Conservation (phyloP, 345 rosid genomes). For the Firmiana major region DNA sequence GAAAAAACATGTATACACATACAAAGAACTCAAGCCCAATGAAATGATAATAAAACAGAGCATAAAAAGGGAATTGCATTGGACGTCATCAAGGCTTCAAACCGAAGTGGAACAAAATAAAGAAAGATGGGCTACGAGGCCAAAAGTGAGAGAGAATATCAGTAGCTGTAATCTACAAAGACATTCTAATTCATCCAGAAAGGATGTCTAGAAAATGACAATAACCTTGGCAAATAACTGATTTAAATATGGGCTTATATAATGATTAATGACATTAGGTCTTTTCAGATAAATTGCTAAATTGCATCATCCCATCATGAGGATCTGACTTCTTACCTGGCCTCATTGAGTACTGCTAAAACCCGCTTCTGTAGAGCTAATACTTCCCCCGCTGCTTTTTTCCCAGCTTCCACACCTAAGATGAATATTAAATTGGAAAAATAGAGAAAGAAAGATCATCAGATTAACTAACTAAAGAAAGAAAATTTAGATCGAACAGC, state of each 20-base stretch:
- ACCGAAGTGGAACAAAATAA: neutral
- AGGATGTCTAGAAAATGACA: neutral
- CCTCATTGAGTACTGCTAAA: constrained; percentile 85
- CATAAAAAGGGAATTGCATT: neutral
- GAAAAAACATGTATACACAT: neutral
- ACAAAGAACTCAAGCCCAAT: neutral
- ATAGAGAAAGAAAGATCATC: neutral
- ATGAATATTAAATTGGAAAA: constrained; percentile 11
- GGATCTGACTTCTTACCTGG: constrained; percentile 53
- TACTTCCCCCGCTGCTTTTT: constrained; percentile 96
- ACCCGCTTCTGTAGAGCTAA: constrained; percentile 94
- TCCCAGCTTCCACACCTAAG: constrained; percentile 97
- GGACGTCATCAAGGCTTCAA: neutral
- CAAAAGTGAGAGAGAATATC: neutral
- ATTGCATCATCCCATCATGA: constrained; percentile 2
- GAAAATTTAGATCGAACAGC: neutral
- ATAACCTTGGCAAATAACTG: neutral
- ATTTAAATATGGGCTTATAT: neutral
- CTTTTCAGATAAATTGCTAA: neutral
- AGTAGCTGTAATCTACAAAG: neutral
- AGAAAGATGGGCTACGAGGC: neutral
- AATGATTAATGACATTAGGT: neutral
- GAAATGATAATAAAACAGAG: neutral
- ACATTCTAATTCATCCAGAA: neutral
- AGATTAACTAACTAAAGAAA: neutral